phyloP scores from a whole-genome alignment of 495 filamentous ascomycete genomes.

The Aspergillus homomorphus region DNA sequence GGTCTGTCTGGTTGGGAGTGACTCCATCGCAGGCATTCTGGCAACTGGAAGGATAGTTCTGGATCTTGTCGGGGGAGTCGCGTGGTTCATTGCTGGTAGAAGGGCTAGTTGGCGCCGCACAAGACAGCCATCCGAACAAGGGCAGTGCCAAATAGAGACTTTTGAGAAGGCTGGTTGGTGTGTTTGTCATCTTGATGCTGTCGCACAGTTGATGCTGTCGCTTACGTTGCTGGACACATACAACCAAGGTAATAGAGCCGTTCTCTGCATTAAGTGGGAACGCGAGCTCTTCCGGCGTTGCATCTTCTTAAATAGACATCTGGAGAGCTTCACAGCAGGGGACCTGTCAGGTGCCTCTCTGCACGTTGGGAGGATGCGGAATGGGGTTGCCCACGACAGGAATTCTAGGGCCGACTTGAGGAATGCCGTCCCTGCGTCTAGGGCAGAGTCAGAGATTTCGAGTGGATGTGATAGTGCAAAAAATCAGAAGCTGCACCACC shows the following conservation, averaged over 20 bases:
- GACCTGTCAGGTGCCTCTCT: background rate
- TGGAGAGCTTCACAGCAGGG: background rate
- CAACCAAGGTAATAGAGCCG: too few relatives aligned
- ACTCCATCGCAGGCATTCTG: background rate
- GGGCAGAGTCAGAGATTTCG: too few relatives aligned
- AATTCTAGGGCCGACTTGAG: background rate
- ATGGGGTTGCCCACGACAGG: background rate
- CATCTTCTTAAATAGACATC: background rate
- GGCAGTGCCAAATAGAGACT: background rate
- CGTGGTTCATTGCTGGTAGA: background rate
- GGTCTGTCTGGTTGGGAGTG: background rate
- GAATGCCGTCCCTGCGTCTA: background rate
- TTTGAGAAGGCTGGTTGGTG: background rate
- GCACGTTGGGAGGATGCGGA: background rate
- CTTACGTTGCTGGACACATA: too few relatives aligned
- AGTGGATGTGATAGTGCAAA: too few relatives aligned
- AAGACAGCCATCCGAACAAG: background rate
- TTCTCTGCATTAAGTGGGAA: too few relatives aligned
- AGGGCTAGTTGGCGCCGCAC: background rate
- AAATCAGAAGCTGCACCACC: too few relatives aligned
- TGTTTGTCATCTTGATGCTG: too few relatives aligned
- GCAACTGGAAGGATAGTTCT: background rate
- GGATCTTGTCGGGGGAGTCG: background rate
- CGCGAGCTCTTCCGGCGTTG: too few relatives aligned
- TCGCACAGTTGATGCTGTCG: too few relatives aligned